Evolutionary conservation across 2,329 filamentous ascomycete genomes (phyloP), one percentile per base, ranked within the genome.

Genomic region (Nectriaceae sp.): DNA sequence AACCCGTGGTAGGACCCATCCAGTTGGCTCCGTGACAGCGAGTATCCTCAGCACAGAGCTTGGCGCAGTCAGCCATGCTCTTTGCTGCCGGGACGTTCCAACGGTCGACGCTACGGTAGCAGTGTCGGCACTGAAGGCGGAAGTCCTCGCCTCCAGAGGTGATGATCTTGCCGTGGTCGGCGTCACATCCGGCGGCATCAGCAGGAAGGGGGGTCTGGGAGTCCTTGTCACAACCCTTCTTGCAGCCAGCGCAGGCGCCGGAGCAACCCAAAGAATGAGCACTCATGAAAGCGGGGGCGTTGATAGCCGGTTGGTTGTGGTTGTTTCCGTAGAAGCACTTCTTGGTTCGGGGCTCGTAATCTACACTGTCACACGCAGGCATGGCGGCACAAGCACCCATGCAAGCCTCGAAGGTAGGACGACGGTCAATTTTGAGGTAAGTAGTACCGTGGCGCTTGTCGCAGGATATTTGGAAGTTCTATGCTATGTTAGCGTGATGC

Each of bases 281-380:
- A 21, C 48, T 52, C 18, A 50, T 6, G 42, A 56, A 56, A n/a
- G 54, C 54, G 3, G 46, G n/a, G 5, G 52, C 52, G 15, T 44
- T 40, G 21, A 54, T 54, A 47, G 35, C 21, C n/a, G 52, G 48
- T 5, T 42, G 31, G 21, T 56, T 41, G 36, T 33, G 13, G 44
- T 47, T 49, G 40, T 36, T 47, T 36, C 49, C 41, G 40, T 48
- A 49, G 44, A 29, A 54, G 33, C 52, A 56, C 11, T 47, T 44
- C 11, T 49, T 36, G 8, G 54, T 56, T 5, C 45, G 42, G 5
- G 46, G 44, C 36, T 56, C 54, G 33, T 52, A 56, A 37, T 54
- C 52, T 11, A 48, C 49, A 26, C 52, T 54, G 41, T 40, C 49
- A 29, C 54, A 56, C 20, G 47, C 52, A 18, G 54, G 54, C 46